Evolutionary conservation across 2,329 filamentous ascomycete species (phyloP).

Genomic region (Colletotrichum shisoi): DNA sequence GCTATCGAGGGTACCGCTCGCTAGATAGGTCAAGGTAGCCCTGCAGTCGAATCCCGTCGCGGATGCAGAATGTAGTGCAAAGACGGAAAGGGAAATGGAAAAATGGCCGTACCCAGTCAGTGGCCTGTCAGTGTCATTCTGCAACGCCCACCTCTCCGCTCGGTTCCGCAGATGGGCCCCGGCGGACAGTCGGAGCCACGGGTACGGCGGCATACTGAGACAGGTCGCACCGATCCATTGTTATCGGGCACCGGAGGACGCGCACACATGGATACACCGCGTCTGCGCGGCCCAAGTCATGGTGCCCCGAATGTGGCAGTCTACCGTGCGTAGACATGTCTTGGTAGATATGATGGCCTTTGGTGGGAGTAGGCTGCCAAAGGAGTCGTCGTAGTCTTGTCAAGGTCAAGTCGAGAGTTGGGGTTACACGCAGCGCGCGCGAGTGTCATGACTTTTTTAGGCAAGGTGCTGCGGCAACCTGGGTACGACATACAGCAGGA

Average conservation of each 20-base stretch:
- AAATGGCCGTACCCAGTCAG: conserved; percentile 2
- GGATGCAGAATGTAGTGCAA: conserved; percentile 7
- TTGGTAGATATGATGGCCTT: conserved; percentile 17
- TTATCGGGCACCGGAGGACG: conserved; percentile 15
- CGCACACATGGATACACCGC: conserved; percentile 15
- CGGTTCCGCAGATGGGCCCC: conserved; percentile 22
- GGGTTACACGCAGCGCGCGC: conserved; percentile 25
- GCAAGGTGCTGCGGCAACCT: not conserved
- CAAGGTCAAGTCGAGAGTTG: not conserved
- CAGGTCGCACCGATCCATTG: conserved; percentile 23
- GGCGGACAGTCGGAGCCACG: conserved; percentile 20
- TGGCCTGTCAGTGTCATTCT: not conserved
- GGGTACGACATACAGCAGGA: conserved; percentile 16
- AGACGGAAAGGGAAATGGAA: conserved; percentile 5
- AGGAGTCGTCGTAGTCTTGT: not conserved
- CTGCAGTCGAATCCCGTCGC: conserved; percentile 4
- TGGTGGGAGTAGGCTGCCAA: conserved; percentile 23
- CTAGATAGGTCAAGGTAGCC: conserved; percentile 5
- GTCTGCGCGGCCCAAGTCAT: not conserved
- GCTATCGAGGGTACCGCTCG: conserved; percentile 11
- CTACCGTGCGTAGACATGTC: conserved; percentile 18
- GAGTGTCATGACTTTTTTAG: not conserved
- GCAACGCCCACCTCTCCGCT: conserved; percentile 10
- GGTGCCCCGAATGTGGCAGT: conserved; percentile 15
- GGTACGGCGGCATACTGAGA: conserved; percentile 2